A percentile compares a stretch with the other conserved stretches of the same genome.
phyloP scores from a whole-genome alignment of 2,329 filamentous ascomycete genomes.

The Fusarium sublunatum region DNA sequence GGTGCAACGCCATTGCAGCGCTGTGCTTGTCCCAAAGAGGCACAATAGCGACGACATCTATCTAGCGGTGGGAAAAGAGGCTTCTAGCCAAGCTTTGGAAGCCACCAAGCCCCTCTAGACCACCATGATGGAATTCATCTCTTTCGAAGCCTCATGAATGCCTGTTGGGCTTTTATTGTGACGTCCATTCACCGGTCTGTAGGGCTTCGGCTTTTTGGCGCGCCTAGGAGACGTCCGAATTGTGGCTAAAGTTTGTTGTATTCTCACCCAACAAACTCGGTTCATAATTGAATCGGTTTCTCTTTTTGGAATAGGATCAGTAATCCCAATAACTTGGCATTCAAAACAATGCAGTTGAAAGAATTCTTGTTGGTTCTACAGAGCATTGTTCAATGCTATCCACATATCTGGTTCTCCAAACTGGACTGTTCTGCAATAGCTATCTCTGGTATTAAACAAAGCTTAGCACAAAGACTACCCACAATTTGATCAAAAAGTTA shows the following conservation, averaged over 20 bases:
- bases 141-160: background rate
- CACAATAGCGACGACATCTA: background rate
- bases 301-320: background rate
- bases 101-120: background rate
- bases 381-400: constrained; percentile 3
- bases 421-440: background rate
- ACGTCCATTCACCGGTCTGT: constrained; percentile 8
- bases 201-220: constrained; percentile 1
- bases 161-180: constrained; percentile 5
- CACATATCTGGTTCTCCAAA: background rate
- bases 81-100: constrained; percentile 22
- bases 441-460: no score
- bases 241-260: constrained; percentile 33
- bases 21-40: constrained; percentile 6
- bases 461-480: no score
- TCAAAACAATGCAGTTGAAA: constrained; percentile 7
- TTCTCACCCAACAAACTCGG: constrained; percentile 6
- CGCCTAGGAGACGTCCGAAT: constrained; percentile 2
- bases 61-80: constrained; percentile 13
- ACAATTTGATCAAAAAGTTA: no score
- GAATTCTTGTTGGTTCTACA: background rate
- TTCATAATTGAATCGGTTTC: background rate
- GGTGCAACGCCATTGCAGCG: background rate
- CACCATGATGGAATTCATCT: constrained; percentile 13
- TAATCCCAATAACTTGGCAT: constrained; percentile 2